Base-by-base conservation (phyloP, 192 early-diverging fungal genomes). In the Linnemannia exigua region DNA sequence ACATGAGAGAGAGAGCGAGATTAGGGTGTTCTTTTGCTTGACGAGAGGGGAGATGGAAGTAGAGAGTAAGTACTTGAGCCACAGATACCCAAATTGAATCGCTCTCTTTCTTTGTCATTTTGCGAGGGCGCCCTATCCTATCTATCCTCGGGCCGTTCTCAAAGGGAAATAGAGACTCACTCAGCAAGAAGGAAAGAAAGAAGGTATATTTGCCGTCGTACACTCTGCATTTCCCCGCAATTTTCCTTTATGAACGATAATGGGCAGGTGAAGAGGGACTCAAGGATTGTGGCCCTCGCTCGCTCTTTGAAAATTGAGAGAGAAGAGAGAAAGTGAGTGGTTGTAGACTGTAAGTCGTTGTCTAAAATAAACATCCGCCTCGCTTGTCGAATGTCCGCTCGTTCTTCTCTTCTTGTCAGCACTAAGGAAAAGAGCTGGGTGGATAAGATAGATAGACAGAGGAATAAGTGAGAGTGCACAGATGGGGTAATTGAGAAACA, bases 361-460 rank as follows among this genome's bases (percentile, higher is more conserved):
- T 63, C 58, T 63, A 63, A 63, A 63, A 63, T 63, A 63, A 63
- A 63, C 54, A 63, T 63, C 58, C 58, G 58, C 58, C 28, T 63
- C 28, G 2, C 15, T 12, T 9, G 25, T 63, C 58, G 28, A 63
- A 63, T 63, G 58, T 63, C 58, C 58, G 58, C 58, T 63, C 58
- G 12, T 31, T 58, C n/a, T 28, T 0, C n/a, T n/a, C n/a, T n/a
- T 58, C 7, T 31, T 33, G 28, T 7, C 31, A 25, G n/a, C n/a
- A 25, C 14, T 61, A 61, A 25, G 58, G 25, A 9, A 0, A n/a
- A 28, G n/a, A 31, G 25, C n/a, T 63, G n/a, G n/a, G 6, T 1
- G n/a, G 54, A n/a, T 20, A 28, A 31, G 0, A 31, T n/a, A 31
- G 58, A 31, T n/a, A 31, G 58, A 54, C 25, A 54, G 50, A 52